Conservation (phyloP, 306 rosid species). For the Cucurbita argyrosperma region DNA sequence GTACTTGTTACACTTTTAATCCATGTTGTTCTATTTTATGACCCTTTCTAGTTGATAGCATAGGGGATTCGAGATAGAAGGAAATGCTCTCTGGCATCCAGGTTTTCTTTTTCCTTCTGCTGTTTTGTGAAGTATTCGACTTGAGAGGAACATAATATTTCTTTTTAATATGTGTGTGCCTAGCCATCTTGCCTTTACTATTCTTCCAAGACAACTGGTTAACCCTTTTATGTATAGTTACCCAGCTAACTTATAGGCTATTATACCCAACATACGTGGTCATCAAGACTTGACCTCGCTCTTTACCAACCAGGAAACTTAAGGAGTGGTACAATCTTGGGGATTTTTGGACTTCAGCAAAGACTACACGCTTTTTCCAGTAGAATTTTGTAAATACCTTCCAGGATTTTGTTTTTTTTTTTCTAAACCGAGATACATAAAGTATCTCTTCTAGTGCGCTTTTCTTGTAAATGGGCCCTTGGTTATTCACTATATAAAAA, state of each 20-base stretch:
- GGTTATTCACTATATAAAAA: neutral
- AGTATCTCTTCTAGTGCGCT: neutral
- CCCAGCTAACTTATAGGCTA: neutral
- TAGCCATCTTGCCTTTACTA: neutral
- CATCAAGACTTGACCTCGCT: neutral
- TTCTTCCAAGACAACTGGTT: neutral
- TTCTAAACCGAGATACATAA: neutral
- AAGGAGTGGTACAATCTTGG: neutral
- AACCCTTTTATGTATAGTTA: neutral
- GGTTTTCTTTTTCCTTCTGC: neutral
- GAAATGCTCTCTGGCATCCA: neutral
- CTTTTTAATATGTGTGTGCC: neutral
- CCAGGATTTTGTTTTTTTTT: neutral
- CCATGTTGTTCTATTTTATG: neutral
- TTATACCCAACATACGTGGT: neutral
- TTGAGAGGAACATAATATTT: no score
- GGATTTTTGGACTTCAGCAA: neutral
- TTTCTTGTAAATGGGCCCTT: neutral
- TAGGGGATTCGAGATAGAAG: neutral
- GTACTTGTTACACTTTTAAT: neutral
- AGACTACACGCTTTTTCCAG: neutral
- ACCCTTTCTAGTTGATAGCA: neutral
- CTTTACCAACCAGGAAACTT: neutral
- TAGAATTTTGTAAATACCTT: neutral
- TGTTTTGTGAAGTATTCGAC: no score